Evolutionary conservation across 768 basidiomycete genomes (phyloP), one percentile per base, ranked within the genome.

Genomic region (Udeniomyces megalosporus): DNA sequence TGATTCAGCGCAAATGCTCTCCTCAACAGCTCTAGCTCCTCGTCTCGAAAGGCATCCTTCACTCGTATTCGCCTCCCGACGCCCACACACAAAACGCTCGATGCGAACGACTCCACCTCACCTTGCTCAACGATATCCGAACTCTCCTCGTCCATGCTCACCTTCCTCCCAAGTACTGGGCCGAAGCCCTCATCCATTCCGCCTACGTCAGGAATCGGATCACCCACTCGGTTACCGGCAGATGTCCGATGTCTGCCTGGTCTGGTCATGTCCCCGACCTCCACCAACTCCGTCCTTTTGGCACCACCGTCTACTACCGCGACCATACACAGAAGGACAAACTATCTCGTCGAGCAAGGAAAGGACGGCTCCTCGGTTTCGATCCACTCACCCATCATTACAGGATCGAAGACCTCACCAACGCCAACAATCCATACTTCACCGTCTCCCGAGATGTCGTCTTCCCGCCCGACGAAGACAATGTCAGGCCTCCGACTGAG

Each of bases 31-130:
- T n/a, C n/a, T n/a, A n/a, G n/a, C n/a, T n/a, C n/a, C n/a, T n/a
- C n/a, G n/a, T n/a, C n/a, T n/a, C n/a, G 31, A 48, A 46, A 10
- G 34, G 29, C 35, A 55, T 53, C 35, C 34, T 28, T 17, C 35
- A 55, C 14, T 34, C 49, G 29, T 31, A 32, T 53, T 57, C 61
- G 7, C 67, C 67, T 22, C 60, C 68, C 48, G 68, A 55, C 35
- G 52, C 60, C 3, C 68, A 68, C 35, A 57, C 62, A 22, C 60
- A 64, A 24, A 68, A 68, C 49, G 66, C 66, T 15, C 45, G 68
- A 15, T 64, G 67, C 4, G 68, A 68, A 51, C 49, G 68, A 20
- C 64, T 64, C 11, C 60, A 67, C 34, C 44, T 68, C 15, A 64
- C 62, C 1, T 26, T 68, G 29, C 17, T 64, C 1, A 66, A 68